Base-by-base conservation (phyloP, 768 basidiomycete genomes). In the Trametes elegans region DNA sequence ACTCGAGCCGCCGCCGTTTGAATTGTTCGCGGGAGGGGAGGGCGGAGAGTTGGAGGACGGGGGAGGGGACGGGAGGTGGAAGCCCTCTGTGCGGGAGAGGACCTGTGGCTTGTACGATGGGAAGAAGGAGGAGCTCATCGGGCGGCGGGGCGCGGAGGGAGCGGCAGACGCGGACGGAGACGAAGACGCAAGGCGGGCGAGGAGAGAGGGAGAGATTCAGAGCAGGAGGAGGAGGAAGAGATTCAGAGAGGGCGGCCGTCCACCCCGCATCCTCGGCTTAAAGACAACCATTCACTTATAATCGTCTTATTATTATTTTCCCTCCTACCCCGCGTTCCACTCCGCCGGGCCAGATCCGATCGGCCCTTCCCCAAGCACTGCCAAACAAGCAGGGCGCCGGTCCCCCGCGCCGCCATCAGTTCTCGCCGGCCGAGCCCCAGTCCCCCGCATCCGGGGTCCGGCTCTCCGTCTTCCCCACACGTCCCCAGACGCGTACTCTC, bases 41-140 rank as follows among this genome's bases (percentile, higher is more conserved):
- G 69, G 59, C 43, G 70, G 51, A 59, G 70, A 43, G 57, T 70
- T 61, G 45, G 61, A 61, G 45, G 71, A n/a, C n/a, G n/a, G 66
- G 9, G 74, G 67, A 21, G 81, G 76, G 42, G 75, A 75, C 19
- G 82, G 79, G 31, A 84, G 63, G 58, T 87, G 84, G 68, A 90
- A 90, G 62, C 89, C 88, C 71, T 89, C 84, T 65, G 87, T 83
- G 56, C 87, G 75, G 48, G 62, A 62, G 63, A 66, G 63, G 60
- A 88, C 72, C 59, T 81, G 80, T 14, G 82, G 79, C 64, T 82
- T 82, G 74, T 79, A 80, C 35, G 61, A 64, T 31, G 54, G 52
- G 62, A 64, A 67, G 53, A 62, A 60, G 42, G 63, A 49, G 45
- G 64, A 66, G 53, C 58, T 55, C 64, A 64, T 64, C 52, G 51